phyloP scores from a whole-genome alignment of 192 early-diverging fungal genomes.

The Rhizophlyctis rosea region DNA sequence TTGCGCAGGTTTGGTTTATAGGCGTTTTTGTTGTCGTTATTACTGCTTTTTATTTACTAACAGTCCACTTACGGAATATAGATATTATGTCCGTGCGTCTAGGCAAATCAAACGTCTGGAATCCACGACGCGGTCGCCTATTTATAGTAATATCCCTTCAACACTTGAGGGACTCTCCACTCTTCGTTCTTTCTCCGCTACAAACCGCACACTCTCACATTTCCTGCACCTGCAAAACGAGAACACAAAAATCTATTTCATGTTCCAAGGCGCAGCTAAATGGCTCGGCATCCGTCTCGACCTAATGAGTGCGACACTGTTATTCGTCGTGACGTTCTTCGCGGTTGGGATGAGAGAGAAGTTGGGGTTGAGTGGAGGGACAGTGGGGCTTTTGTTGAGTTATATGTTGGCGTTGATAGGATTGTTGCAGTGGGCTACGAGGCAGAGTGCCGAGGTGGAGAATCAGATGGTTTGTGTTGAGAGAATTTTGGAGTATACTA shows the following conservation, averaged over 20 bases:
- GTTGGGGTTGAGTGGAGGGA: conserved; percentile 42
- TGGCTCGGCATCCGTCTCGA: conserved; percentile 61
- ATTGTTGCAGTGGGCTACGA: conserved; percentile 43
- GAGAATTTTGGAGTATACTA: conserved; percentile 64
- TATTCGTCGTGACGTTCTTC: conserved; percentile 43
- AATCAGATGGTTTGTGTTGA: conserved; percentile 62
- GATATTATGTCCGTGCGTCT: conserved; percentile 56
- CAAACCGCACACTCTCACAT: too few species aligned
- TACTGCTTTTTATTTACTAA: too few species aligned
- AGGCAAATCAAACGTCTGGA: conserved; percentile 71
- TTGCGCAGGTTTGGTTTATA: too few species aligned
- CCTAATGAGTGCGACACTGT: conserved; percentile 43
- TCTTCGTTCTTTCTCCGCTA: conserved; percentile 63
- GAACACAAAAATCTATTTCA: conserved; percentile 57
- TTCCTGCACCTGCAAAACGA: conserved; percentile 59
- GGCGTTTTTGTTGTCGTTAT: too few species aligned
- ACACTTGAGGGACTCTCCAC: conserved; percentile 66
- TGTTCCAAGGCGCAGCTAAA: conserved; percentile 27
- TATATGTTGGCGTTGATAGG: conserved; percentile 58
- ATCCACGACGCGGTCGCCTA: conserved; percentile 59
- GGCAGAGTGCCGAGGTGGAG: conserved; percentile 49
- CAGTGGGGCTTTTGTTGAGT: conserved; percentile 47
- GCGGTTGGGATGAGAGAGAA: conserved; percentile 44
- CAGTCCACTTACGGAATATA: too few species aligned
- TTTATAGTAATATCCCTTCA: conserved; percentile 59